Percentiles rank a stretch among this genome's conserved stretches.
phyloP scores from a whole-genome alignment of 2,329 filamentous ascomycete species.

The Colletotrichum liriopes region DNA sequence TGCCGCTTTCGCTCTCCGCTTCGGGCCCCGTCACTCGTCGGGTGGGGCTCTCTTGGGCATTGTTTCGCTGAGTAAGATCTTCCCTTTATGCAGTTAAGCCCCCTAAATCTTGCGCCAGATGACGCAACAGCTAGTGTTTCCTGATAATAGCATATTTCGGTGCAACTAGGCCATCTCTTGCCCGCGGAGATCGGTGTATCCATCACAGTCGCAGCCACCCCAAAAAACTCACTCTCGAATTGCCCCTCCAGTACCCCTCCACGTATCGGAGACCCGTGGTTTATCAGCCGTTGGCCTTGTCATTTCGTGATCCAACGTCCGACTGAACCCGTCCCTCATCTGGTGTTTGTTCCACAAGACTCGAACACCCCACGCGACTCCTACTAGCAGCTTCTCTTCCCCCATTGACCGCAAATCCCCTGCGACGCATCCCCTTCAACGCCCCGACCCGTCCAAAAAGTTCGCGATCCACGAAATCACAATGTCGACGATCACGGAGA shows the following conservation, averaged over 20 bases:
- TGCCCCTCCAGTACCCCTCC: constrained; percentile 42
- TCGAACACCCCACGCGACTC: constrained; percentile 22
- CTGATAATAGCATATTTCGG: background rate
- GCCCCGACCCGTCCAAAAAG: constrained; percentile 7
- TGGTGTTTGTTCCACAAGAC: constrained; percentile 14
- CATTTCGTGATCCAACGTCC: constrained; percentile 37
- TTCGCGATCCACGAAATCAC: constrained; percentile 45
- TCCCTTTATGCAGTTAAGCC: constrained; percentile 17
- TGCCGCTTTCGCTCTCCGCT: constrained; percentile 39
- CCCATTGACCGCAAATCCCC: constrained; percentile 6
- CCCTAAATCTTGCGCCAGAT: constrained; percentile 33
- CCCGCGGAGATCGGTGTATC: constrained; percentile 18
- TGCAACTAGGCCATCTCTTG: constrained; percentile 9
- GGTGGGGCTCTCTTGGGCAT: constrained; percentile 16
- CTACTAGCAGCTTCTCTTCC: background rate
- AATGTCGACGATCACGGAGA: constrained; percentile 85
- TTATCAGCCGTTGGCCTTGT: constrained; percentile 38
- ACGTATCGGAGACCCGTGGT: constrained; percentile 41
- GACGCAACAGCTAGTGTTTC: constrained; percentile 25
- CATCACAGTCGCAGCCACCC: constrained; percentile 7
- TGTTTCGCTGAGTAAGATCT: constrained; percentile 3
- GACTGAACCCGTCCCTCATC: constrained; percentile 15
- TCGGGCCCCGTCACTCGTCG: background rate
- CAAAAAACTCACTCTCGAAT: constrained; percentile 41
- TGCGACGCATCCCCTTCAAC: background rate